phyloP scores from a whole-genome alignment of 208 protist genomes.

The Leishmania martiniquensis region DNA sequence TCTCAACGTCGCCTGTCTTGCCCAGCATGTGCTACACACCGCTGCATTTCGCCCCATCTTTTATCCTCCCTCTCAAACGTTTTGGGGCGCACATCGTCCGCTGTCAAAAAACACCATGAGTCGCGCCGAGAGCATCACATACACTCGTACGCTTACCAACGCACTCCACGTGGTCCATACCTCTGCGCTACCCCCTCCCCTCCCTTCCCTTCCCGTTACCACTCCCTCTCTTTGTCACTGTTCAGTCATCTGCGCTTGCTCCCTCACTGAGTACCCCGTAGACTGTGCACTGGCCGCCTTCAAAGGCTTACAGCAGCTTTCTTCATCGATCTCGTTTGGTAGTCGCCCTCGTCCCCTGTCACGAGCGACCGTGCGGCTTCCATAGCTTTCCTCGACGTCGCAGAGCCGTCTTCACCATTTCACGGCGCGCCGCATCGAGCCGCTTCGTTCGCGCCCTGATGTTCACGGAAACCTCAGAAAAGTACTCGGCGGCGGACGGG shows the following conservation, averaged over 20 bases:
- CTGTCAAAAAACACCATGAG: not conserved
- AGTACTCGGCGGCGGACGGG: not conserved
- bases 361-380: too few relatives aligned
- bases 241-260: not conserved
- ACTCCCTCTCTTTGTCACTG: not conserved
- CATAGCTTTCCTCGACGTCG: too few relatives aligned
- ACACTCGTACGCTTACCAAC: not conserved
- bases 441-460: too few relatives aligned
- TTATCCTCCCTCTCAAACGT: too few relatives aligned
- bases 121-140: not conserved
- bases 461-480: too few relatives aligned
- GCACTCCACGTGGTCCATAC: not conserved
- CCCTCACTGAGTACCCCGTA: not conserved
- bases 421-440: too few relatives aligned
- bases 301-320: too few relatives aligned
- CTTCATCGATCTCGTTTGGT: too few relatives aligned
- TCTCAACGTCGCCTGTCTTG: not conserved
- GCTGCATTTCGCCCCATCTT: not conserved
- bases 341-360: too few relatives aligned
- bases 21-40: not conserved
- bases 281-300: too few relatives aligned
- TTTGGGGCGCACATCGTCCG: not conserved
- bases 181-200: not conserved
- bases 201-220: too few relatives aligned
- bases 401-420: too few relatives aligned